Percentiles rank a stretch among this genome's conserved stretches.
phyloP scores from a whole-genome alignment of 257 asterid species.

The Thymus mandschuricus region DNA sequence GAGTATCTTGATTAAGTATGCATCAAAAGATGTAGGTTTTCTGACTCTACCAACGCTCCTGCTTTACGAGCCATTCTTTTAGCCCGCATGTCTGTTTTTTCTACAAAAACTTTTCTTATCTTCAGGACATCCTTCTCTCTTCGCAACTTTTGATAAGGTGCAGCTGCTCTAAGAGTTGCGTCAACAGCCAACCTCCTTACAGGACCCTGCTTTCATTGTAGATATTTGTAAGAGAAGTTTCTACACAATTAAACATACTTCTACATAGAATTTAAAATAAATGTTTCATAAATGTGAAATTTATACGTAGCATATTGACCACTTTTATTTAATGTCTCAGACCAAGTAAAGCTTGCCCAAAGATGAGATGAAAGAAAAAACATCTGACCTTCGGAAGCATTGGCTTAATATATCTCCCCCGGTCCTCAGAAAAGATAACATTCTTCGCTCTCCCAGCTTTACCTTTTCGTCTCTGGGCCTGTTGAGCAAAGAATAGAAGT shows the following conservation, averaged over 20 bases:
- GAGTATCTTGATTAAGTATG: conserved; percentile 13
- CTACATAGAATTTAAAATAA: not conserved
- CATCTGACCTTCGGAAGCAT: conserved; percentile 93
- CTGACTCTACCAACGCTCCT: conserved; percentile 88
- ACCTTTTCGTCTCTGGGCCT: conserved; percentile 85
- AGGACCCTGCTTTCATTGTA: conserved; percentile 72
- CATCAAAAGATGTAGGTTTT: conserved; percentile 12
- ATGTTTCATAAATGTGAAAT: not conserved
- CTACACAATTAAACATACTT: conserved; percentile 20
- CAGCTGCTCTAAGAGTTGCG: conserved; percentile 99
- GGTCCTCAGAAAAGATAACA: conserved; percentile 94
- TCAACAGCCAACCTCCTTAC: conserved; percentile 98
- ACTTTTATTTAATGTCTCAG: conserved; percentile 13
- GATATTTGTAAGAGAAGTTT: conserved; percentile 36
- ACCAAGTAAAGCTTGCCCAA: conserved; percentile 10
- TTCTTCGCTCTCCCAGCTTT: conserved; percentile 99
- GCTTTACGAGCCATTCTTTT: conserved; percentile 99
- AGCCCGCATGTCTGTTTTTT: conserved; percentile 97
- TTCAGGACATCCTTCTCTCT: conserved; percentile 80
- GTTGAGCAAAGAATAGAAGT: conserved; percentile 98
- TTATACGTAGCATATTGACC: conserved; percentile 3
- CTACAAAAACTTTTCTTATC: conserved; percentile 78
- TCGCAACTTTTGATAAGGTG: conserved; percentile 96
- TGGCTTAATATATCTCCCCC: conserved; percentile 95
- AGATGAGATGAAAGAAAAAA: conserved; percentile 24